phyloP scores from a whole-genome alignment of 441 rosid genomes.

The Kokia cookei region DNA sequence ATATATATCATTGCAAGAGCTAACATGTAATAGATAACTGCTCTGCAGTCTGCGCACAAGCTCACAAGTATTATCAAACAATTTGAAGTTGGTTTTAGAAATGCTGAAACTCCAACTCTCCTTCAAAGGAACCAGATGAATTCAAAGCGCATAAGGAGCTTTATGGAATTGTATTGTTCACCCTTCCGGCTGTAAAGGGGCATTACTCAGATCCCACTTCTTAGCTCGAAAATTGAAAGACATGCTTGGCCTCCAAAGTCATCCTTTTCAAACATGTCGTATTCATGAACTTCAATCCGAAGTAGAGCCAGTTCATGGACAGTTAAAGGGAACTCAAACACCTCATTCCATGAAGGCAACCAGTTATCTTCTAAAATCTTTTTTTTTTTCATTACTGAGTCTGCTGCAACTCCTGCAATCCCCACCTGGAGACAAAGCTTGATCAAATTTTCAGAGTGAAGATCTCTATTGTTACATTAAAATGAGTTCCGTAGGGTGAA shows the following conservation, averaged over 20 bases:
- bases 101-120: neutral
- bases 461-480: neutral
- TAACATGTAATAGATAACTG: neutral
- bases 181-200: neutral
- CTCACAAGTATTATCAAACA: neutral
- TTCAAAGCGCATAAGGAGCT: neutral
- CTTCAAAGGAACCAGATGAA: neutral
- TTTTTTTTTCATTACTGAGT: slow-evolving; percentile 56
- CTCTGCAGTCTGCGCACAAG: neutral
- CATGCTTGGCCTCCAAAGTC: slow-evolving; percentile 84
- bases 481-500: too few species aligned
- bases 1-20: neutral
- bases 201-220: slow-evolving; percentile 59
- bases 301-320: slow-evolving; percentile 76
- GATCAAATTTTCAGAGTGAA: neutral
- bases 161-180: neutral
- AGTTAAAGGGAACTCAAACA: slow-evolving; percentile 65
- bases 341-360: slow-evolving; percentile 71
- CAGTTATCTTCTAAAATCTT: slow-evolving; percentile 58
- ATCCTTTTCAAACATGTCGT: slow-evolving; percentile 70
- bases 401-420: slow-evolving; percentile 71
- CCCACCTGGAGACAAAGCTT: slow-evolving; percentile 17
- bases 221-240: slow-evolving; percentile 58
- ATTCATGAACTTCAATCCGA: slow-evolving; percentile 69
- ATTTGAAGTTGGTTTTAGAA: neutral